phyloP scores from a whole-genome alignment of 2,329 filamentous ascomycete species.

The Aspergillus thermomutatus region DNA sequence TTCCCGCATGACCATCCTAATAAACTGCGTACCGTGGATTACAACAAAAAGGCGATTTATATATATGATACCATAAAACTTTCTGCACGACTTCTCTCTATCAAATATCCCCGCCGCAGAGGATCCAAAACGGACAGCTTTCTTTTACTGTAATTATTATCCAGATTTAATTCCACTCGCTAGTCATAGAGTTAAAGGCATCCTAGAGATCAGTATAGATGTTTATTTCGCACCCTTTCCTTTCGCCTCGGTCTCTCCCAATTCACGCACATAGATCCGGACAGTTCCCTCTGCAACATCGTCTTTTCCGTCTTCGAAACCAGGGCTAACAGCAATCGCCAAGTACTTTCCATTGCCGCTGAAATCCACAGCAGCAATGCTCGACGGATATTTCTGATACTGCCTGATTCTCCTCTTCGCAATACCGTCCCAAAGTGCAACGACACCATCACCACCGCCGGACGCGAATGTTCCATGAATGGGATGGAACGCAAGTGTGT shows the following conservation, averaged over 20 bases:
- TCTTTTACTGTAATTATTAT: neutral
- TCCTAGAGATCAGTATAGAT: neutral
- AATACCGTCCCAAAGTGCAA: slow-evolving; percentile 90
- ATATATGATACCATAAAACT: slow-evolving; percentile 16
- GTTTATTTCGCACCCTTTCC: slow-evolving; percentile 69
- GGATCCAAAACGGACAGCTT: neutral
- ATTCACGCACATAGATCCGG: slow-evolving; percentile 75
- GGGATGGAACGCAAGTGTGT: slow-evolving; percentile 84
- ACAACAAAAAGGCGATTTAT: neutral
- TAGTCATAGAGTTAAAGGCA: neutral
- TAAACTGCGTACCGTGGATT: neutral
- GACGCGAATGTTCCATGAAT: slow-evolving; percentile 80
- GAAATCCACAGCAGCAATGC: slow-evolving; percentile 74
- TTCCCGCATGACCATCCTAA: neutral
- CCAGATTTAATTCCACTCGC: neutral
- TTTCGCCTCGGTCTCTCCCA: slow-evolving; percentile 84
- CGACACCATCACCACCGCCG: slow-evolving; percentile 83
- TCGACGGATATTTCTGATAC: slow-evolving; percentile 79
- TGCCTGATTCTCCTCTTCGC: slow-evolving; percentile 86
- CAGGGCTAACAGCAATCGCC: slow-evolving; percentile 77
- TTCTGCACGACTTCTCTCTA: neutral
- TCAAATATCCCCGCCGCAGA: neutral
- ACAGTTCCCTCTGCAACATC: slow-evolving; percentile 69
- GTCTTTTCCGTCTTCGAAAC: slow-evolving; percentile 84
- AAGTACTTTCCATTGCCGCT: slow-evolving; percentile 72